These are phyloP conservation scores for Sarcodon aspratus DNA, from an alignment of 768 basidiomycete genomes.

Conservation along the genomic window DNA sequence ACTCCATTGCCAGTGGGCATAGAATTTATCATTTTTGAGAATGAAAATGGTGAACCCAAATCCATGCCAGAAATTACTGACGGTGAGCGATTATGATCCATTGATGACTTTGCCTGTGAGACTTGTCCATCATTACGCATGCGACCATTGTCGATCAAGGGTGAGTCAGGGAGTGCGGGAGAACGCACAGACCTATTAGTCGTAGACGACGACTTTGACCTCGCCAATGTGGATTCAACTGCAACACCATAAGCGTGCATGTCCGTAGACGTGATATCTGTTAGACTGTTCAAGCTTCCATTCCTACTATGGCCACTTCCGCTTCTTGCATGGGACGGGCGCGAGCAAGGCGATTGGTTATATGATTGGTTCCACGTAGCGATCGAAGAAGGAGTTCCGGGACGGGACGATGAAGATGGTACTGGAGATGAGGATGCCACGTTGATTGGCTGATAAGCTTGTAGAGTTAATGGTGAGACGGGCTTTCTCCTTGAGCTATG, in stretches of 20 bases:
- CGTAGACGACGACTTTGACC: conserved; percentile 27
- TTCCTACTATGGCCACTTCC: conserved; percentile 15
- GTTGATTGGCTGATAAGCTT: conserved; percentile 48
- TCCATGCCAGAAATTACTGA: conserved; percentile 43
- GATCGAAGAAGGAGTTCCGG: conserved; percentile 39
- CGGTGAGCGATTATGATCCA: conserved; percentile 20
- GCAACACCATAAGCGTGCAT: not conserved
- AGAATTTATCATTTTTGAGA: conserved; percentile 30
- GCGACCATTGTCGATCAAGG: conserved; percentile 29
- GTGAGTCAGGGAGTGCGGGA: conserved; percentile 51
- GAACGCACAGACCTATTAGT: conserved; percentile 34
- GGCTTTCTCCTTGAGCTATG: conserved; percentile 41
- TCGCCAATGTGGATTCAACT: conserved; percentile 3
- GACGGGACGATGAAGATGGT: conserved; percentile 57
- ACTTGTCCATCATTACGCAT: conserved; percentile 3
- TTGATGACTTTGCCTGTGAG: not conserved
- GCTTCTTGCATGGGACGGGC: not conserved
- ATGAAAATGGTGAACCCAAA: conserved; percentile 27
- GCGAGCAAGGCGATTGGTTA: not conserved
- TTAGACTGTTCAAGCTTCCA: conserved; percentile 18
- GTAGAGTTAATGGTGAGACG: conserved; percentile 57
- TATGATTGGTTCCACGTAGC: conserved; percentile 16
- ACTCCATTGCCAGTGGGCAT: conserved; percentile 50
- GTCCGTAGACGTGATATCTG: conserved; percentile 8
- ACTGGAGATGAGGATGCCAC: conserved; percentile 27